A percentile compares a stretch with the other conserved stretches of the same genome.
Evolutionary conservation across 148 eudicot genomes (phyloP).

Genomic region (Camellia japonica): DNA sequence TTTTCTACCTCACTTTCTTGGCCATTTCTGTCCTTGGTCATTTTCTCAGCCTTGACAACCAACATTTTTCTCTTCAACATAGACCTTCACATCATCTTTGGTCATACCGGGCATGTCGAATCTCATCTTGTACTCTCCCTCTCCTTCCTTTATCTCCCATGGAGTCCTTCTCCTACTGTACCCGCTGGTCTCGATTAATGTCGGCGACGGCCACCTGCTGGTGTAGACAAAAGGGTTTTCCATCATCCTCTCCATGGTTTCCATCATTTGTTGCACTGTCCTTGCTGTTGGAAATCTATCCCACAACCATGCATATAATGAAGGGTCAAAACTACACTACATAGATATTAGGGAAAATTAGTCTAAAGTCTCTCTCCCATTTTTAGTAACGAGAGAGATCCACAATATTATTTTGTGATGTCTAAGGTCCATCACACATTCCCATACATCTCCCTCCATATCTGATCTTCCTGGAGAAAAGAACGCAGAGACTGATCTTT

Average conservation of each 20-base stretch:
- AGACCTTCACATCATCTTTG: slow-evolving; percentile 61
- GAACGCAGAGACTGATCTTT: no score
- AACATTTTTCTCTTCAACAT: slow-evolving; percentile 78
- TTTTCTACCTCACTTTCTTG: slow-evolving; percentile 20
- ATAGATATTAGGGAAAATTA: background rate
- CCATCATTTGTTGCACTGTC: slow-evolving; percentile 86
- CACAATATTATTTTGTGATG: no score
- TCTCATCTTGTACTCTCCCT: slow-evolving; percentile 54
- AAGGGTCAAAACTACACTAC: no score
- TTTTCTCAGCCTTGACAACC: slow-evolving; percentile 64
- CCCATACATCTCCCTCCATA: no score
- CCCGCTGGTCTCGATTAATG: slow-evolving; percentile 11
- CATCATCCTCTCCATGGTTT: slow-evolving; percentile 63
- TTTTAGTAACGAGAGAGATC: no score
- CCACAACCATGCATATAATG: slow-evolving; percentile 47
- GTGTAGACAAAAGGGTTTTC: slow-evolving; percentile 53
- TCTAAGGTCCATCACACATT: no score
- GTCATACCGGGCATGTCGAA: slow-evolving; percentile 87
- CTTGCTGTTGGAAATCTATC: slow-evolving; percentile 70
- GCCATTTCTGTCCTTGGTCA: slow-evolving; percentile 18
- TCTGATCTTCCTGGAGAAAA: no score
- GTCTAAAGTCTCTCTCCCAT: no score
- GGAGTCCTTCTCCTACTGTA: slow-evolving; percentile 65
- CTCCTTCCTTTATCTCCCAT: slow-evolving; percentile 71
- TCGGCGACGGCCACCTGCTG: slow-evolving; percentile 22